Evolutionary conservation across 176 grass and related monocot genomes (phyloP).

Genomic region (Triticum turgidum): DNA sequence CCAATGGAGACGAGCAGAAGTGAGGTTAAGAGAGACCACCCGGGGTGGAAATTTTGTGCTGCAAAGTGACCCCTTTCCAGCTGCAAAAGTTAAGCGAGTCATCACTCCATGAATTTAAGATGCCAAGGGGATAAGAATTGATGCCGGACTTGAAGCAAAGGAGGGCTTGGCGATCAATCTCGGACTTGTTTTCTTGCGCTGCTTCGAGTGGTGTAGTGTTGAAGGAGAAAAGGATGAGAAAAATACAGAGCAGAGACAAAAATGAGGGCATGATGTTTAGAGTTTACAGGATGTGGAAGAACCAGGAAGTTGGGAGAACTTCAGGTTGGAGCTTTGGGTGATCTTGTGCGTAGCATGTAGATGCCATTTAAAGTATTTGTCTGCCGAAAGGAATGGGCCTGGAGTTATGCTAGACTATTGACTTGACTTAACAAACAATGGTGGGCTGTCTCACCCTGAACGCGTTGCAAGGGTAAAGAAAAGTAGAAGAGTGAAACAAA

Average conservation of each 20-base stretch:
- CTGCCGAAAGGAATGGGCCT: background rate
- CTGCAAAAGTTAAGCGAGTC: background rate
- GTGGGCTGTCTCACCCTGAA: background rate
- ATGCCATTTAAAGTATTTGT: background rate
- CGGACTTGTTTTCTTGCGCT: background rate
- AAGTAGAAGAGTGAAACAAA: background rate
- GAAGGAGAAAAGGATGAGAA: background rate
- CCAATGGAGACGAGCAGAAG: background rate
- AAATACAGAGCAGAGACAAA: background rate
- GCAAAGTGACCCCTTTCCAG: background rate
- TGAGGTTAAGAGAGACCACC: background rate
- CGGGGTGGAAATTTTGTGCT: background rate
- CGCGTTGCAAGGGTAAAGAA: background rate
- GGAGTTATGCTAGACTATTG: background rate
- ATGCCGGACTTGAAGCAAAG: constrained; percentile 31
- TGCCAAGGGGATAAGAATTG: background rate
- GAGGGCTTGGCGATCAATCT: constrained; percentile 25
- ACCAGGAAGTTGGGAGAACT: background rate
- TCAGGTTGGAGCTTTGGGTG: background rate
- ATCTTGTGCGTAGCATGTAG: background rate
- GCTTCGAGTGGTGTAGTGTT: background rate
- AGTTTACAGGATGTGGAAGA: background rate
- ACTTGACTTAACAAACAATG: background rate
- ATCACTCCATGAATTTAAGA: background rate
- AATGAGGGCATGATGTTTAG: background rate